A percentile compares a stretch with the other conserved stretches of the same genome.
Conservation (phyloP, 257 asterid genomes). For the Petunia axillaris region DNA sequence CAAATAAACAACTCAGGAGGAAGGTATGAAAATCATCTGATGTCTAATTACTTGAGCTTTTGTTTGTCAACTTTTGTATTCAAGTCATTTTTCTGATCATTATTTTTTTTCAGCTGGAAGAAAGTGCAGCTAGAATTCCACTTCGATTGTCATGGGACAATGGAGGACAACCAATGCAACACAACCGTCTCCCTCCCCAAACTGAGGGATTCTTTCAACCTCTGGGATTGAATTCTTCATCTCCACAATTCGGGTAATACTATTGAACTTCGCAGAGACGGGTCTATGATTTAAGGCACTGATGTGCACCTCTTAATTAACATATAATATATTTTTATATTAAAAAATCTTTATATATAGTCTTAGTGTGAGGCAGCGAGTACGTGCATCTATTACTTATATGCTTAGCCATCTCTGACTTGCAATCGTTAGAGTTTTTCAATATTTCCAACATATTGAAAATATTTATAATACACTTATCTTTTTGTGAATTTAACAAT, state of each 20-base stretch:
- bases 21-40: conserved; percentile 26
- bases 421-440: neutral
- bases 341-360: too few relatives aligned
- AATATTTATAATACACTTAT: neutral
- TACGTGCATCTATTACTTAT: neutral
- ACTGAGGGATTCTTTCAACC: conserved; percentile 32
- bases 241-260: conserved; percentile 24
- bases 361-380: too few relatives aligned
- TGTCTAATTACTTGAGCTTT: neutral
- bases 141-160: conserved; percentile 30
- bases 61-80: neutral
- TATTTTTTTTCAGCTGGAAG: conserved; percentile 29
- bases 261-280: neutral
- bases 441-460: neutral
- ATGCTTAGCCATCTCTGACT: neutral
- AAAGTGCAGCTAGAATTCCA: conserved; percentile 18
- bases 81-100: neutral
- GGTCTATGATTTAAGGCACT: neutral
- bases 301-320: neutral
- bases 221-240: conserved; percentile 28
- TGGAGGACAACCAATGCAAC: conserved; percentile 24
- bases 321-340: too few relatives aligned
- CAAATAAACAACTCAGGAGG: conserved; percentile 28
- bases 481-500: neutral
- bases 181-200: conserved; percentile 25